phyloP scores from a whole-genome alignment of 768 basidiomycete genomes.

The Pleurotus tuoliensis region DNA sequence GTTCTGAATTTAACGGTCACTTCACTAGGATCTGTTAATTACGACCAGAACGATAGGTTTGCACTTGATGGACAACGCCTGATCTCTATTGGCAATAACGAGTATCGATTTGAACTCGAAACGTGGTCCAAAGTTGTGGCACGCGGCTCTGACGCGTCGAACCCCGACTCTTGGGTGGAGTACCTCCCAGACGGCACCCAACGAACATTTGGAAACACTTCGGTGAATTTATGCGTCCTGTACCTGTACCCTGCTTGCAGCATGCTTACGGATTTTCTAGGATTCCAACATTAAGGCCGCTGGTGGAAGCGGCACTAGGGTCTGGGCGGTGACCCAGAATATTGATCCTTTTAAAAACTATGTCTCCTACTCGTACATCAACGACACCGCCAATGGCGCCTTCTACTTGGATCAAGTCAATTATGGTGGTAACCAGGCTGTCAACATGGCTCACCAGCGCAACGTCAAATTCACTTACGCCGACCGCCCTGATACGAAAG shows the following conservation, averaged over 20 bases:
- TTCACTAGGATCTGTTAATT: not conserved
- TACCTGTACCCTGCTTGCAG: not conserved
- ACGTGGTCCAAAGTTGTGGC: constrained; percentile 5
- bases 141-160: not conserved
- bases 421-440: not conserved
- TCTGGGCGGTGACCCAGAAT: constrained; percentile 2
- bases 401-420: constrained; percentile 1
- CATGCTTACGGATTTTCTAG: not conserved
- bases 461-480: not conserved
- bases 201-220: constrained; percentile 4
- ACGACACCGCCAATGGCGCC: not conserved
- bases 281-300: constrained; percentile 5
- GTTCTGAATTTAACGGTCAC: not conserved
- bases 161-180: constrained; percentile 4
- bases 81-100: not conserved
- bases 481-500: not conserved
- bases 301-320: not conserved
- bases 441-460: constrained; percentile 3
- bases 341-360: constrained; percentile 2
- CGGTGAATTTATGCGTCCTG: not conserved
- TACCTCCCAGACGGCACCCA: constrained; percentile 2
- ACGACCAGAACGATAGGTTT: constrained; percentile 2
- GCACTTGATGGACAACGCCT: constrained; percentile 4
- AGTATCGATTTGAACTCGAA: constrained; percentile 6
- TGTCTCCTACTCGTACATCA: not conserved